phyloP scores from a whole-genome alignment of 1,284 basidiomycete genomes.

The Malassezia caprae region DNA sequence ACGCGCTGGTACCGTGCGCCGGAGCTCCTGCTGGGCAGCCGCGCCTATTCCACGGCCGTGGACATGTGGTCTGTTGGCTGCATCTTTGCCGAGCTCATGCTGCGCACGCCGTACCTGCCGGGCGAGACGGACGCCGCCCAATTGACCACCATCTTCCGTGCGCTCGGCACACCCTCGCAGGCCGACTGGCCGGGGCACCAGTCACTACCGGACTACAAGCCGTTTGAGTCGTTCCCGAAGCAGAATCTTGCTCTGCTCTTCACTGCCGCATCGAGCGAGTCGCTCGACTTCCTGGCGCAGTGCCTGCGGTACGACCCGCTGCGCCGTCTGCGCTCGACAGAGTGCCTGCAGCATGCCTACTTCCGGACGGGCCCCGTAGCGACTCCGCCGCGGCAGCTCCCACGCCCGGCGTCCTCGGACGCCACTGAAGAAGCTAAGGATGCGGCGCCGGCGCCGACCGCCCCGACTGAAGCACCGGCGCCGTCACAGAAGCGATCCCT shows the following conservation, averaged over 20 bases:
- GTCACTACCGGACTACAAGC: conserved; percentile 46
- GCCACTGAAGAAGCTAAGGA: neutral
- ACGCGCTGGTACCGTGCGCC: conserved; percentile 96
- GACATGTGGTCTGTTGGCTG: conserved; percentile 93
- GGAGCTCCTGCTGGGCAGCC: conserved; percentile 75
- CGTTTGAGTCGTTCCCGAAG: conserved; percentile 57
- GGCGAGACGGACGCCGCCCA: conserved; percentile 95
- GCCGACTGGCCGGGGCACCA: conserved; percentile 89
- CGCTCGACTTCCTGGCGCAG: conserved; percentile 69
- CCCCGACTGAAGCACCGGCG: conserved; percentile 8
- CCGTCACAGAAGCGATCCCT: conserved; percentile 20
- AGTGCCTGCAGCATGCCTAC: conserved; percentile 38
- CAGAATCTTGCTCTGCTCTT: conserved; percentile 74
- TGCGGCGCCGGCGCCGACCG: conserved; percentile 10
- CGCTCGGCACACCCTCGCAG: conserved; percentile 87
- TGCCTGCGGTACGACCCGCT: conserved; percentile 78
- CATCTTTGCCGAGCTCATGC: conserved; percentile 89
- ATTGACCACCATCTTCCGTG: conserved; percentile 83
- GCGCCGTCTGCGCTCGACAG: conserved; percentile 63
- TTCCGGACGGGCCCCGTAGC: conserved; percentile 32
- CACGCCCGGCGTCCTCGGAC: conserved; percentile 27
- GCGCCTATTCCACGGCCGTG: conserved; percentile 76
- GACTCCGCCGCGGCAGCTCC: conserved; percentile 31
- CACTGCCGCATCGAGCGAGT: conserved; percentile 76
- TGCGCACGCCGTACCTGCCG: conserved; percentile 82